phyloP scores from a whole-genome alignment of 2,329 filamentous ascomycete species.

The Fusarium haematococcum region DNA sequence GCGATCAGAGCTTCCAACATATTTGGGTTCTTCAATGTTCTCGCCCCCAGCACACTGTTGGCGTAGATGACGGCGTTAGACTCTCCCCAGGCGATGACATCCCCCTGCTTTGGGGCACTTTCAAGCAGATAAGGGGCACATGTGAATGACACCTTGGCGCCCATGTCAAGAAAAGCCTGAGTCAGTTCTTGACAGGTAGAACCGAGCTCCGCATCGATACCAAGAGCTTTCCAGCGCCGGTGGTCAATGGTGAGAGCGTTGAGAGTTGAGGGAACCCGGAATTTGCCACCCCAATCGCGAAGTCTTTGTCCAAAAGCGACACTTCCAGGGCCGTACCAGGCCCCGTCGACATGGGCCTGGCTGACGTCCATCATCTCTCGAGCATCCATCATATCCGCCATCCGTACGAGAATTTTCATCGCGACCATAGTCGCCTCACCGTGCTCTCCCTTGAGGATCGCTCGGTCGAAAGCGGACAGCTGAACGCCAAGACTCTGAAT shows the following conservation, averaged over 20 bases:
- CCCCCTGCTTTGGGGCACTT: slow-evolving; percentile 15
- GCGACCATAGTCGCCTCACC: slow-evolving; percentile 25
- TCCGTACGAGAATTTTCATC: slow-evolving; percentile 27
- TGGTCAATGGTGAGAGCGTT: slow-evolving; percentile 36
- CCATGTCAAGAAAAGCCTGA: slow-evolving; percentile 34
- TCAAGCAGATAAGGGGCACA: slow-evolving; percentile 39
- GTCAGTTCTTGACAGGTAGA: slow-evolving; percentile 21
- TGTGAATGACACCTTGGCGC: slow-evolving; percentile 23
- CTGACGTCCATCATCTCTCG: slow-evolving; percentile 30
- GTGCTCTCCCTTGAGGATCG: slow-evolving; percentile 13
- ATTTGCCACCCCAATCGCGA: slow-evolving; percentile 26
- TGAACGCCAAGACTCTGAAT: neutral
- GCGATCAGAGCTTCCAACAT: slow-evolving; percentile 34
- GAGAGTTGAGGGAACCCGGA: slow-evolving; percentile 30
- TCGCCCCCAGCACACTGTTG: slow-evolving; percentile 36
- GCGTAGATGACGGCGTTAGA: slow-evolving; percentile 39
- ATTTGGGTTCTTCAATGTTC: slow-evolving; percentile 37
- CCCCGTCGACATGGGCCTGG: slow-evolving; percentile 31
- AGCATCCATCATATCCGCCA: slow-evolving; percentile 27
- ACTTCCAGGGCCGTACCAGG: slow-evolving; percentile 26
- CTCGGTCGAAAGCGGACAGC: slow-evolving; percentile 20
- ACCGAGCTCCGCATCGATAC: slow-evolving; percentile 18
- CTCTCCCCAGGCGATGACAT: slow-evolving; percentile 35
- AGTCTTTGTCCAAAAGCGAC: slow-evolving; percentile 26
- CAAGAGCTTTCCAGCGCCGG: slow-evolving; percentile 31